Base-by-base conservation (phyloP, 495 filamentous ascomycete genomes). In the Penicillium antarcticum region DNA sequence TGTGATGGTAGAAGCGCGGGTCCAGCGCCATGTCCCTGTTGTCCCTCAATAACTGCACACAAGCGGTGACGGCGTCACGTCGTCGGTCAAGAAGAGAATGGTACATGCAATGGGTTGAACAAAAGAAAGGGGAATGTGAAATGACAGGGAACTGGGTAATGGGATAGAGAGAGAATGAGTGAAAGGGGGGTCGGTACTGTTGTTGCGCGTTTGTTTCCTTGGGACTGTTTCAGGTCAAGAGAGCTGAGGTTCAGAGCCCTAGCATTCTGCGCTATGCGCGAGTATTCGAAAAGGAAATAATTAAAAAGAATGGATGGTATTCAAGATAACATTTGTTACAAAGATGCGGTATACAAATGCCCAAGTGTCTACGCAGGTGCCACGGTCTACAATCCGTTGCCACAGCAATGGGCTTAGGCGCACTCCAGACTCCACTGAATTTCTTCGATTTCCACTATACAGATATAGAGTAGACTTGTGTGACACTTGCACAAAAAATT, bases 21-120 rank as follows among this genome's bases (percentile, higher is more conserved):
- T 85, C 81, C 48, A 83, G 65, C 63, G 77, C 74, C 79, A 83
- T 81, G 42, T 78, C 71, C 65, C 72, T 71, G 48, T 61, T 63
- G 57, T 73, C 72, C 50, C 65, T 72, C 62, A 79, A 72, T 65
- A 74, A 70, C 65, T 77, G 72, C 56, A 70, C 61, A 67, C 65
- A 69, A 62, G 65, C 53, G 60, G 66, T 55, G 69, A 73, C 68
- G 65, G 66, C 61, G 48, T 74, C 73, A 62, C 77, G 75, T 70
- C 70, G 70, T 58, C 71, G 67, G 51, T 60, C 48, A 34, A 70
- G 42, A 14, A 74, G 57, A 37, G 65, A 51, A 58, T 69, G 57
- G 69, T 73, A 76, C 74, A 75, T 75, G 70, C 70, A 72, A 66
- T 51, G 39, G 47, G 52, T 41, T 34, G 55, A 51, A 48, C 17